Conservation (phyloP, 2,329 filamentous ascomycete species). For the Raffaelea ambrosiae region DNA sequence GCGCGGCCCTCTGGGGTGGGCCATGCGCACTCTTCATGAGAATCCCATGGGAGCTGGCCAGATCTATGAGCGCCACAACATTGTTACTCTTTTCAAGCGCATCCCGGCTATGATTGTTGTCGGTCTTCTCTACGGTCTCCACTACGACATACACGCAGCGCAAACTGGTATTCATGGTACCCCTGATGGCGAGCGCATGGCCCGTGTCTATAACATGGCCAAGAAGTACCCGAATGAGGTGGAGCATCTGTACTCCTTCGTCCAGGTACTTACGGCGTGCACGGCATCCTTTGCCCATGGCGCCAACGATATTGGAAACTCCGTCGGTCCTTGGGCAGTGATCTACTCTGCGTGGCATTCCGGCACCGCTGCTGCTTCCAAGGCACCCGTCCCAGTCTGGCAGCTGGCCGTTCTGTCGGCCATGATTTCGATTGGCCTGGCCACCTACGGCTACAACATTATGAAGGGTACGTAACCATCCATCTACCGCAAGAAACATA, state of each 20-base stretch:
- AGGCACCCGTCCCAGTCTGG: slow-evolving; percentile 64
- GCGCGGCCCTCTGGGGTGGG: slow-evolving; percentile 68
- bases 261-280: slow-evolving; percentile 59
- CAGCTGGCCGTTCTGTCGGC: slow-evolving; percentile 62
- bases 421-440: slow-evolving; percentile 57
- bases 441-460: slow-evolving; percentile 76
- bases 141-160: slow-evolving; percentile 76
- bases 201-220: slow-evolving; percentile 55
- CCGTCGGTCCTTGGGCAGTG: slow-evolving; percentile 60
- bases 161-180: slow-evolving; percentile 64
- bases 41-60: slow-evolving; percentile 65
- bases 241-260: slow-evolving; percentile 60
- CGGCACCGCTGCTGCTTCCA: slow-evolving; percentile 50
- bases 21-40: slow-evolving; percentile 66
- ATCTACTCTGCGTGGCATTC: slow-evolving; percentile 62
- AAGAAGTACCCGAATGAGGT: slow-evolving; percentile 61
- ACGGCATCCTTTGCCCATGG: slow-evolving; percentile 69
- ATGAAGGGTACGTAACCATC: slow-evolving; percentile 55
- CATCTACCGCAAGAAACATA: too few relatives aligned
- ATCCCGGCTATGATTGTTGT: slow-evolving; percentile 59
- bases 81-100: slow-evolving; percentile 53
- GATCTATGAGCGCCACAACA: slow-evolving; percentile 67
- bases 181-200: slow-evolving; percentile 65
- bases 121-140: slow-evolving; percentile 60
- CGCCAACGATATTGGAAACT: slow-evolving; percentile 69